Evolutionary conservation across 768 basidiomycete species (phyloP), one percentile per base, ranked within the genome.

Genomic region (Suillus tomentosus): DNA sequence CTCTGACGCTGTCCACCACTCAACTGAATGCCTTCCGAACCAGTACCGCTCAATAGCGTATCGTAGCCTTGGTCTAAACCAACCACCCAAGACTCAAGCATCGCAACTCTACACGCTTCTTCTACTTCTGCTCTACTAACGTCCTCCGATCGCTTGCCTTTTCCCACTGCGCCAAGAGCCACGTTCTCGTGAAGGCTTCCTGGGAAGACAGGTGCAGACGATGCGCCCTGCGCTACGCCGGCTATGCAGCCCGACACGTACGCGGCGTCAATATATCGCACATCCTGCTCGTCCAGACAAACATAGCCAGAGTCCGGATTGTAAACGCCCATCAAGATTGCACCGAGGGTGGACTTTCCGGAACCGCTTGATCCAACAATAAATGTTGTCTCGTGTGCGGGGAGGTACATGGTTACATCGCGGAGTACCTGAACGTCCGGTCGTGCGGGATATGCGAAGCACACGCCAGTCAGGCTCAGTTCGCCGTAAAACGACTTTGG

Each of bases 1-100:
- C 96, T 78, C 78, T 99, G 96, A 69, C 86, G 86, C 81, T 99
- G 97, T 3, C 96, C 96, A 15, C 96, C 96, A 66, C 92, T 94
- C 68, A 96, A 76, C 51, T 84, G 87, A 3, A 91, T 84, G 2
- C 95, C 96, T 36, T 83, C 86, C 40, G 92, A 92, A 5, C 75
- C 74, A 27, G 67, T 70, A 10, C 74, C 73, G 34, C 62, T 66
- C 3, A 98, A 77, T 37, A 81, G 76, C 0, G 95, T 96, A 55
- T 96, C 92, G 68, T 98, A 98, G 0, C 95, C 94, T 3, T 89
- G 83, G 0, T 93, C 94, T n/a, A 99, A 78, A 62, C 89, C 91
- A 17, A 79, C 76, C 5, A 97, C 82, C 75, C 96, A 99, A 60
- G 94, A 92, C 69, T 96, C 91, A 68, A 98, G 81, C 73, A 96